These are phyloP conservation scores for Mycena venus DNA, from an alignment of 768 basidiomycete genomes.

Conservation along the genomic window DNA sequence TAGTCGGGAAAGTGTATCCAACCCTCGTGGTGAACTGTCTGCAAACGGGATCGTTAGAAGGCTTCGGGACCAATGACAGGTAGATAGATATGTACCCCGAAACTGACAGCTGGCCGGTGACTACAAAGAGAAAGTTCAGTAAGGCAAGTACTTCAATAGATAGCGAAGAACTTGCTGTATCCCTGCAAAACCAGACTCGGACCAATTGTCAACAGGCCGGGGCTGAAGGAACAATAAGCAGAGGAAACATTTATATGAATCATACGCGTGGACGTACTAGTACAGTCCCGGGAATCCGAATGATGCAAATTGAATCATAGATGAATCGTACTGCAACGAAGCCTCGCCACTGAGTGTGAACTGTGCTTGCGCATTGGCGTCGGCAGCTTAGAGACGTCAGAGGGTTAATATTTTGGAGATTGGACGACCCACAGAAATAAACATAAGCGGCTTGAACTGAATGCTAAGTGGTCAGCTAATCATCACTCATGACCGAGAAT, in stretches of 20 bases:
- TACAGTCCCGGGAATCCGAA: constrained; percentile 42
- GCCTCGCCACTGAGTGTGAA: constrained; percentile 37
- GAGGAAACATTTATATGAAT: not conserved
- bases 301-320: constrained; percentile 22
- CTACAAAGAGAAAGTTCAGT: not conserved
- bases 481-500: too few relatives aligned
- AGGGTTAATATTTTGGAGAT: too few relatives aligned
- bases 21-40: constrained; percentile 14
- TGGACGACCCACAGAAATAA: too few relatives aligned
- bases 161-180: not conserved
- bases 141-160: too few relatives aligned
- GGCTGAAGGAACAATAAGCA: constrained; percentile 3
- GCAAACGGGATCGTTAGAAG: not conserved
- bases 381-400: constrained; percentile 18
- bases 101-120: not conserved
- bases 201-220: constrained; percentile 39
- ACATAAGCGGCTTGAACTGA: constrained; percentile 38
- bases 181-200: constrained; percentile 29
- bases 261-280: constrained; percentile 17
- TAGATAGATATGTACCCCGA: too few relatives aligned
- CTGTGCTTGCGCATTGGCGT: constrained; percentile 29
- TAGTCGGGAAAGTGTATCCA: constrained; percentile 12
- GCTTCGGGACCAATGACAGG: too few relatives aligned
- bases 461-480: not conserved
- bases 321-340: constrained; percentile 23